phyloP scores from a whole-genome alignment of 345 rosid genomes.

The Anacardium occidentale region DNA sequence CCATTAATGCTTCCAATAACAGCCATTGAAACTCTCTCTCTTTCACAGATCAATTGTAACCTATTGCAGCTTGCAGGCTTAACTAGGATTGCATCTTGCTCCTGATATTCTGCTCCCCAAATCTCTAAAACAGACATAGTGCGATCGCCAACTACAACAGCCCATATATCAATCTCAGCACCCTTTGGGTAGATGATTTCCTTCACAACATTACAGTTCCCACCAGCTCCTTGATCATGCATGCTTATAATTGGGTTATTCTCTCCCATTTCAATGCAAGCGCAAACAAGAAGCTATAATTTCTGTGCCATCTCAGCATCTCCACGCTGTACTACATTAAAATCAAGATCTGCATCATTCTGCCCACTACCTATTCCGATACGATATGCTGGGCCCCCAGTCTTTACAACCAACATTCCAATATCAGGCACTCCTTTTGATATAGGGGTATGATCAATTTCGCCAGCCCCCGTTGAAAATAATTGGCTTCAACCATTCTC shows the following conservation, averaged over 20 bases:
- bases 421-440: conserved; percentile 80
- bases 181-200: conserved; percentile 93
- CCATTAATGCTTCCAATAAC: conserved; percentile 83
- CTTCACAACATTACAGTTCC: conserved; percentile 93
- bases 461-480: conserved; percentile 97
- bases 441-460: conserved; percentile 83
- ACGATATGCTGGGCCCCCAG: conserved; percentile 97
- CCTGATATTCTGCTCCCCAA: conserved; percentile 99
- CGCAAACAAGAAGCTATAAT: conserved; percentile 78
- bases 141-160: conserved; percentile 85
- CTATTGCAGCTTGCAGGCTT: conserved; percentile 69
- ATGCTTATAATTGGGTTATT: conserved; percentile 88
- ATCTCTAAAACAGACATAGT: conserved; percentile 95
- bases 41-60: conserved; percentile 71
- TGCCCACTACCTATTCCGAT: conserved; percentile 99
- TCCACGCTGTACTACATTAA: conserved; percentile 96
- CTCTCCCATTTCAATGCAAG: conserved; percentile 92
- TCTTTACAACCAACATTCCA: conserved; percentile 92
- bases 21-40: conserved; percentile 94
- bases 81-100: conserved; percentile 95
- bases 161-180: conserved; percentile 77
- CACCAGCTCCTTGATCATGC: conserved; percentile 98
- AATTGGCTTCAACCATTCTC: conserved; percentile 98
- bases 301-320: conserved; percentile 99
- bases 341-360: conserved; percentile 93